Evolutionary conservation across 2,329 filamentous ascomycete genomes (phyloP), one percentile per base, ranked within the genome.

Genomic region (Lasiodiplodia citricola): DNA sequence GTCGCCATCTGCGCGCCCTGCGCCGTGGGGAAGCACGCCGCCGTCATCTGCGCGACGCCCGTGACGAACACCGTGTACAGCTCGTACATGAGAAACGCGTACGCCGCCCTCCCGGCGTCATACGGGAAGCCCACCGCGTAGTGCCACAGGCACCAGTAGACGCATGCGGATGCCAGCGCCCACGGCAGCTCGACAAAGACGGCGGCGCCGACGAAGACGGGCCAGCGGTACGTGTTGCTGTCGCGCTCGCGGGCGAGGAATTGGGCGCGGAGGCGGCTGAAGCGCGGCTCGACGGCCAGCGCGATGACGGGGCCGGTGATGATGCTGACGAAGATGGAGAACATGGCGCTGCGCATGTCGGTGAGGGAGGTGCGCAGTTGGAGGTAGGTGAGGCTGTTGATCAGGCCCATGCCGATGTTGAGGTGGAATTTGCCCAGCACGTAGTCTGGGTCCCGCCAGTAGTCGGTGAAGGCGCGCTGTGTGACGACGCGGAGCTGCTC

Each of bases 101-200:
- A 85, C 0, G 82, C 89, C 10, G 91, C 91, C 31, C 92, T 90
- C 74, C 92, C 88, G 2, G 85, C 78, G 0, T 88, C 85, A 71
- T 87, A 83, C 70, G 91, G 87, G 14, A 94, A 85, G 1, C 91
- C 91, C 58, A 94, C 86, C 0, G 92, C 92, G 76, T 93, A 96
- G 82, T 96, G 96, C 87, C 91, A 94, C 75, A 84, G 87, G 72
- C 92, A 84, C 81, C 85, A 96, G 81, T 92, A 88, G 69, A 94
- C 80, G 13, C 89, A 83, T 1, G 87, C 86, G 83, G 91, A 88
- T 25, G 95, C 77, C 0, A 88, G 84, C 74, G 94, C 91, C 88
- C 91, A 96, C 0, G 92, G 91, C 2, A 96, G 81, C 77, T 96
- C 93, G 65, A 93, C 91, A 37, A 93, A 80, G 70, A 96, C 91